Base-by-base conservation (phyloP, 2,329 filamentous ascomycete genomes). In the Apiospora arundinis region DNA sequence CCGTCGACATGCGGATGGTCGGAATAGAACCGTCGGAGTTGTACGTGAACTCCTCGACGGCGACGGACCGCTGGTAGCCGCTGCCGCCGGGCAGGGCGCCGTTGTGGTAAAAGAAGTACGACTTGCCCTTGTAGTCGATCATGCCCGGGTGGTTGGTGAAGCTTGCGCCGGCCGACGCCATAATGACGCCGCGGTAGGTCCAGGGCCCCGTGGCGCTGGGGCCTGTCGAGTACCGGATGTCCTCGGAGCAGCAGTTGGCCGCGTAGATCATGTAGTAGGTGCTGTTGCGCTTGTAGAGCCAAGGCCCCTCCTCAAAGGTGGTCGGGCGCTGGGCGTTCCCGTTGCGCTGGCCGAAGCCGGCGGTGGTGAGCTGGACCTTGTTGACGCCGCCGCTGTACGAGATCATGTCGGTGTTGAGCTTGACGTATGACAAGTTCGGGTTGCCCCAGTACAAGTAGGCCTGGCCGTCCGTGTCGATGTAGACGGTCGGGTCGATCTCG, bases 371-470 rank as follows among this genome's bases (percentile, higher is more conserved):
- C 42, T 70, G 52, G 1, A 78, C 72, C 67, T 75, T 68, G n/a
- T 71, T 71, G 67, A 76, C 12, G 56, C 72, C 67, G 49, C 78
- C 79, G 52, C 74, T 77, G 73, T 80, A 81, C 2, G 80, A 82
- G 14, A 81, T 75, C 82, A 84, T 84, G 75, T 84, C 82, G 12
- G 75, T 72, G 74, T 83, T 84, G 18, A 84, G 72, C 73, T 78
- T 81, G 46, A 83, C 81, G 69, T 83, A 83, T 73, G 75, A 80
- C 48, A 82, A 76, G 32, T 76, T 73, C 37, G 82, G 80, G 49
- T 82, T 82, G 37, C 82, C 82, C 76, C 81, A 83, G 76, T 83
- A 84, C 70, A 84, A 74, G 76, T 83, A 84, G 0, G 81, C 82
- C 74, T 83, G 82, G 65, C 81, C 83, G 67, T 83, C 81, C 68